phyloP scores from a whole-genome alignment of 2,329 filamentous ascomycete genomes.

The Diaporthe aspalathi region DNA sequence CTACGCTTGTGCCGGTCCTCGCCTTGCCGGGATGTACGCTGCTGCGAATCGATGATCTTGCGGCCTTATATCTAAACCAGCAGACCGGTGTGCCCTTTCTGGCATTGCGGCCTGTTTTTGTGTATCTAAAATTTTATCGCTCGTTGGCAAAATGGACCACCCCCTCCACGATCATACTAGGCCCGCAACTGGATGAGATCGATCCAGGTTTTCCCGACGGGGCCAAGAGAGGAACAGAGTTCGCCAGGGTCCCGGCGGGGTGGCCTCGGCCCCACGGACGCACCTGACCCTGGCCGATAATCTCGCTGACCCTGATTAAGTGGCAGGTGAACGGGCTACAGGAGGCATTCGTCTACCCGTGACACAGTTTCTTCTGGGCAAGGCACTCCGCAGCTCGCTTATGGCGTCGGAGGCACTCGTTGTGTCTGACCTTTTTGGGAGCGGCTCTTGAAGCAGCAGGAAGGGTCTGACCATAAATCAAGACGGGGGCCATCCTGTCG shows the following conservation, averaged over 20 bases:
- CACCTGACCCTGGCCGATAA: slow-evolving; percentile 19
- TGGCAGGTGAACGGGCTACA: slow-evolving; percentile 19
- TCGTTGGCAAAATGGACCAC: background rate
- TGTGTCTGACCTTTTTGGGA: background rate
- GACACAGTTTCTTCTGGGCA: slow-evolving; percentile 1
- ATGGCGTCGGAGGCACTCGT: background rate
- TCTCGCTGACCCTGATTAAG: slow-evolving; percentile 26
- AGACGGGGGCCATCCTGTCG: background rate
- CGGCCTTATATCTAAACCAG: slow-evolving; percentile 25
- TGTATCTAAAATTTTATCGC: too few species aligned
- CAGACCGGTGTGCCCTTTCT: slow-evolving; percentile 2
- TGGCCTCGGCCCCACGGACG: background rate
- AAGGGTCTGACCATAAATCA: background rate
- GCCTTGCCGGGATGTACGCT: slow-evolving; percentile 12
- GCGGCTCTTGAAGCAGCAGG: background rate
- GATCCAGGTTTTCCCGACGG: slow-evolving; percentile 4
- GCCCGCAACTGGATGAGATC: slow-evolving; percentile 1
- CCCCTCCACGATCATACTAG: background rate
- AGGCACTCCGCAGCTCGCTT: slow-evolving; percentile 15
- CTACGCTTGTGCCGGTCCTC: background rate
- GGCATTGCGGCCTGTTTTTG: background rate
- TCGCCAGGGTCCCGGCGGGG: background rate
- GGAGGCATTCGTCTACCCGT: slow-evolving; percentile 12
- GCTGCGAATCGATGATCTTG: slow-evolving; percentile 23
- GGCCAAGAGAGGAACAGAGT: background rate